Conservation (phyloP, 1,139 yeast genomes). For the Saccharomyces hybrid region DNA sequence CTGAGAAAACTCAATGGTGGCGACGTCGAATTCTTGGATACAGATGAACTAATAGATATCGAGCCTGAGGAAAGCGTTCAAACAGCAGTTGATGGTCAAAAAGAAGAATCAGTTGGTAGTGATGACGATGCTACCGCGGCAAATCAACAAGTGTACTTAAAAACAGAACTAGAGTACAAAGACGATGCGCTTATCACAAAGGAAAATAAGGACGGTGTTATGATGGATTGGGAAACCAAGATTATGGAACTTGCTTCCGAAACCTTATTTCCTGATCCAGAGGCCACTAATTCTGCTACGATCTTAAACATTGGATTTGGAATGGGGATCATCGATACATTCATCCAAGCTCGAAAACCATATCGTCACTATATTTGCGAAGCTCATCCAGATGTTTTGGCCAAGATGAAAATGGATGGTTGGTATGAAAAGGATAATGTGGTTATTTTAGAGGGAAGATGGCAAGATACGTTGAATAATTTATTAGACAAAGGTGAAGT, state of each 20-base stretch:
- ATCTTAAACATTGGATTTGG: slow-evolving; percentile 90
- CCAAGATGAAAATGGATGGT: slow-evolving; percentile 62
- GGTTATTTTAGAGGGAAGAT: slow-evolving; percentile 70
- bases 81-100: slow-evolving; percentile 17
- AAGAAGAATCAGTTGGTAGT: slow-evolving; percentile 6
- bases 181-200: slow-evolving; percentile 68
- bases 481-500: slow-evolving; percentile 56
- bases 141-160: slow-evolving; percentile 57
- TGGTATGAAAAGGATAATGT: slow-evolving; percentile 78
- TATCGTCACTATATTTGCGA: slow-evolving; percentile 78
- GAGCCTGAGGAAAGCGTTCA: slow-evolving; percentile 15
- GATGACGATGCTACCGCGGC: slow-evolving; percentile 49
- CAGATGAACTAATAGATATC: slow-evolving; percentile 15
- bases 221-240: slow-evolving; percentile 95
- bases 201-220: slow-evolving; percentile 77
- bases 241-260: slow-evolving; percentile 78
- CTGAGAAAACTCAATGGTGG: slow-evolving; percentile 64
- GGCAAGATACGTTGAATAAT: slow-evolving; percentile 76
- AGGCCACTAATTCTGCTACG: slow-evolving; percentile 36
- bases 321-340: slow-evolving; percentile 87
- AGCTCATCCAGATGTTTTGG: slow-evolving; percentile 88
- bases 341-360: slow-evolving; percentile 58
- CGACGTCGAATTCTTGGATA: slow-evolving; percentile 42
- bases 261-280: slow-evolving; percentile 44
- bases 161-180: slow-evolving; percentile 60